Evolutionary conservation across 2,329 filamentous ascomycete species (phyloP), one percentile per base, ranked within the genome.

Genomic region (Chrysoporthe puriensis): DNA sequence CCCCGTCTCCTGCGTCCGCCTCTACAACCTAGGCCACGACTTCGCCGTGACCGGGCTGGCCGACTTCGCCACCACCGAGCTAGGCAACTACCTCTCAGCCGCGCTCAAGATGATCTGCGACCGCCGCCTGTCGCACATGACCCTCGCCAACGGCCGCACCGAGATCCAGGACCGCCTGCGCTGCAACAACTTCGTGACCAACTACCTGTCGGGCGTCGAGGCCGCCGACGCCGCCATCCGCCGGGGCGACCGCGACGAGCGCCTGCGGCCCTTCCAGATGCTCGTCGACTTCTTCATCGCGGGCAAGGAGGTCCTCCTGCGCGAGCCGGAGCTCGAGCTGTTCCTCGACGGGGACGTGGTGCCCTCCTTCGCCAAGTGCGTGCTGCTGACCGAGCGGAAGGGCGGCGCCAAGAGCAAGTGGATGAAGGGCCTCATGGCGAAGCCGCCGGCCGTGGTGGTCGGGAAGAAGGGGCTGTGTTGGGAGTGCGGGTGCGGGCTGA

Each of bases 211-310:
- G 3, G 64, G 64, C 0, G 43, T 69, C n/a, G 16, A 5, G 14
- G 2, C 46, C 0, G 60, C 34, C 1, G 48, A 56, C 21, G 50
- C 26, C n/a, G 7, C 18, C 2, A 2, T 32, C 7, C 32, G n/a
- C 7, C 13, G 5, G 1, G 34, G 26, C 2, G 18, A 34, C n/a
- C 36, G 52, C 11, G 57, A 57, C 36, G 60, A 50, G 60, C 62
- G 26, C 16, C 13, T 60, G 2, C 54, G 34, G 2, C 67, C 67
- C 0, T 48, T 9, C 2, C 11, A 14, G n/a, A 66, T 69, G 60
- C 60, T 69, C 13, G 18, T 66, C 11, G 67, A 69, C 60, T 69
- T 69, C 14, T 44, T 61, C 46, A 50, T 66, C 6, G 67, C 48
- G 0, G 60, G 52, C 2, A 42, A 58, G 6, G 63, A 66, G 0